Evolutionary conservation across 2,329 filamentous ascomycete genomes (phyloP), one percentile per base, ranked within the genome.

Genomic region (Verticillium dahliae): DNA sequence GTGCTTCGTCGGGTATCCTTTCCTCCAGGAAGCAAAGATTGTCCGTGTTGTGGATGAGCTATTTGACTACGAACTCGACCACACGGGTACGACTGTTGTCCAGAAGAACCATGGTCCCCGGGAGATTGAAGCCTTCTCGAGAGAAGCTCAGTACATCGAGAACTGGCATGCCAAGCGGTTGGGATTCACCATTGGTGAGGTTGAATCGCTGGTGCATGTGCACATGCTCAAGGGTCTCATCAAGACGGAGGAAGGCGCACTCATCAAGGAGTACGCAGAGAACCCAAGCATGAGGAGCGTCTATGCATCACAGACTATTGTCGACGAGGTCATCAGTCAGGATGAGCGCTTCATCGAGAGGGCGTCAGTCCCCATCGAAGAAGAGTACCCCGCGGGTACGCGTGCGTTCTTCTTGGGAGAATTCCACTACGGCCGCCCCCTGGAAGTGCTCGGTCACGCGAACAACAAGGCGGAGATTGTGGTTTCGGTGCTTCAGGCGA

Each of bases 351-450:
- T 99, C 76, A 85, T 98, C 60, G 95, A 99, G 76, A 90, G 88
- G 69, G 88, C 84, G 13, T 93, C 95, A n/a, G 72, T 96, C 5
- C 90, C 94, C 1, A 89, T 99, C 38, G 90, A 93, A 67, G 88
- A 97, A 73, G 95, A 99, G 70, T 98, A 97, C 65, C 93, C 95
- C 0, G 76, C 88, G 61, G 89, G 87, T 45, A 90, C 91, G 1
- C 85, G 89, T 61, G 92, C 90, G 1, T 99, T 99, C 78, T 98
- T 97, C 80, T 79, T 99, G 2, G 95, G 95, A 56, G 93, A 97
- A 41, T 96, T 90, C 76, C 91, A 92, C 60, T 98, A 96, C 69
- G 95, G 95, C 15, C 86, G 93, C 41, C 94, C 95, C 3, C 78
- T 97, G n/a, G 88, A 95, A 72, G 87, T 99, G 27, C 84, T 85